Evolutionary conservation across 2,329 filamentous ascomycete genomes (phyloP), one percentile per base, ranked within the genome.

Genomic region (Penicillium concentricum): DNA sequence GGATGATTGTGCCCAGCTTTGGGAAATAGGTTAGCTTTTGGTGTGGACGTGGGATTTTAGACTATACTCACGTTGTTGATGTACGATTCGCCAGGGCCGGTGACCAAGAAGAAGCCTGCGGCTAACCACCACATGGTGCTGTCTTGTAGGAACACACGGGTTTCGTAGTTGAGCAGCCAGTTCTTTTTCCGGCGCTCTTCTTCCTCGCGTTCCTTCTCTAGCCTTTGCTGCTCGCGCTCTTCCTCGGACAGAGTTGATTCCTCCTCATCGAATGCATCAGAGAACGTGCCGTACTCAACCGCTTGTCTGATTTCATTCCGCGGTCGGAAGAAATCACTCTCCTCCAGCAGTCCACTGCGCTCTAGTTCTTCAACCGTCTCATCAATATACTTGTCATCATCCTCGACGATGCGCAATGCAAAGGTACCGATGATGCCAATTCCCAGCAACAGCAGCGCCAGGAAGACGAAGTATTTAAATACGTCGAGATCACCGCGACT

Each of bases 91-190:
- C 92, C 93, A 0, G 94, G 93, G 0, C 94, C 94, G 52, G 92
- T 90, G 66, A 96, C 90, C 61, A 97, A 83, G 74, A 97, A 91
- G 76, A 99, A 97, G 20, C 92, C 92, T 0, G 87, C 79, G 0
- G 93, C 91, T 64, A 99, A 88, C 71, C 87, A 90, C 93, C 93
- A 99, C 93, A 97, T 97, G 13, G 92, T 97, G 58, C 84, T 87
- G 65, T 99, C 94, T 24, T 84, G 82, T 10, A 99, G 81, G 73
- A 97, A 99, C 4, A 86, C 82, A 13, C 87, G 82, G 0, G 94
- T 97, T 72, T 97, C 93, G 43, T 90, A 91, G 67, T 97, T 97
- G 64, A 97, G 83, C 4, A 97, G 82, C 87, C 89, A 94, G 16
- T 87, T 87, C 81, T 97, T 97, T 80, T 93, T 95, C 61, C 86